Percentiles rank a stretch among this genome's conserved stretches.
phyloP scores from a whole-genome alignment of 139 green algal species.

The Volvox reticuliferus region DNA sequence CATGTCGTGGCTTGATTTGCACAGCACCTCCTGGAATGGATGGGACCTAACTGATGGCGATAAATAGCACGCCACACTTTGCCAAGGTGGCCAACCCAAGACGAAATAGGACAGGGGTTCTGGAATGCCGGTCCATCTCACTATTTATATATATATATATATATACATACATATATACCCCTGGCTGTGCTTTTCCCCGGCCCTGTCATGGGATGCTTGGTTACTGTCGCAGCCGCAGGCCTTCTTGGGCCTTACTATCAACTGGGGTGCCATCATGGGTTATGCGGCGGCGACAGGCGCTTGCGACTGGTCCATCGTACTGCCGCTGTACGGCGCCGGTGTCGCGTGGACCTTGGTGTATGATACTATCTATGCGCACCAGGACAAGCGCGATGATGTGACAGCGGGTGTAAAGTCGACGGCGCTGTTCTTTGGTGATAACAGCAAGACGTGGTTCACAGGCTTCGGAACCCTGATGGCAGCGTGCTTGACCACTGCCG shows the following conservation, averaged over 20 bases:
- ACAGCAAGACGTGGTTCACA: conserved; percentile 69
- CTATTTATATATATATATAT: no score
- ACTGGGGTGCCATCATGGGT: conserved; percentile 97
- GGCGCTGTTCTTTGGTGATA: conserved; percentile 84
- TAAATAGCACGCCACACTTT: no score
- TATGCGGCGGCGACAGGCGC: conserved; percentile 86
- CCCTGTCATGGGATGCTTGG: no score
- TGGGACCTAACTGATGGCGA: no score
- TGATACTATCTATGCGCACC: conserved; percentile 99
- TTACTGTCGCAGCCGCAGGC: conserved; percentile 76
- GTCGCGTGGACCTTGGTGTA: conserved; percentile 97
- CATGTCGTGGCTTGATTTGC: no score
- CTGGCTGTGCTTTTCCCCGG: no score
- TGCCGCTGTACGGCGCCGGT: conserved; percentile 89
- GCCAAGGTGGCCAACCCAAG: no score
- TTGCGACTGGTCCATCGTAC: conserved; percentile 79
- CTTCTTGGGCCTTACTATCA: conserved; percentile 96
- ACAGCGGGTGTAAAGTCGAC: conserved; percentile 93
- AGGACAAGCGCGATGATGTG: conserved; percentile 95
- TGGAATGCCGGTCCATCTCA: no score
- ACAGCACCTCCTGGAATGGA: no score
- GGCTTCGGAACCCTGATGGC: conserved; percentile 68
- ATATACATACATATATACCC: no score
- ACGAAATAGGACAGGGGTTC: no score
- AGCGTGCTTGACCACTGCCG: conserved; percentile 56